phyloP scores from a whole-genome alignment of 371 early-diverging fungal species.

The Rhizomucor pusillus region DNA sequence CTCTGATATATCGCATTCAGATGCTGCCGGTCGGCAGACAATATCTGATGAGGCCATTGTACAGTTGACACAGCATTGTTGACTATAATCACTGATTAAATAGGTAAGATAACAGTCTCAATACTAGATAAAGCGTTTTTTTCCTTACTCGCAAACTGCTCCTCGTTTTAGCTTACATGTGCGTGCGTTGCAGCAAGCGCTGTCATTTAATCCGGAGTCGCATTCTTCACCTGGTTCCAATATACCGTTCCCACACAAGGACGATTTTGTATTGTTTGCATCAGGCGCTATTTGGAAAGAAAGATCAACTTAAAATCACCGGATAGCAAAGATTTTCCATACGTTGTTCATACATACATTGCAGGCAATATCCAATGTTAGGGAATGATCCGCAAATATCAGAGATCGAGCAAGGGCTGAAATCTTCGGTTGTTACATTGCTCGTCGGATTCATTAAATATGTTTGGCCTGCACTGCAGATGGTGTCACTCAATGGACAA shows the following conservation, averaged over 20 bases:
- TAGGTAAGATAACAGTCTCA: neutral
- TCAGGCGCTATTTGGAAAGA: constrained; percentile 35
- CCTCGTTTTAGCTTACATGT: constrained; percentile 80
- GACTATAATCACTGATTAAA: constrained; percentile 69
- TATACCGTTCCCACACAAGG: constrained; percentile 95
- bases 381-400: constrained; percentile 68
- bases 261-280: constrained; percentile 26
- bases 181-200: constrained; percentile 77
- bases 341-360: constrained; percentile 51
- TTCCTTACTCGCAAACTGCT: constrained; percentile 73
- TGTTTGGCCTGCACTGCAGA: constrained; percentile 77
- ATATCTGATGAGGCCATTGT: constrained; percentile 57
- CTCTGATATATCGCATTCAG: constrained; percentile 84
- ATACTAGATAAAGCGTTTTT: too few species aligned
- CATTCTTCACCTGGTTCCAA: constrained; percentile 90
- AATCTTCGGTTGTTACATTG: constrained; percentile 66
- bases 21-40: constrained; percentile 76
- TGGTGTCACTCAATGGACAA: constrained; percentile 67
- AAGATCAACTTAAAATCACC: neutral
- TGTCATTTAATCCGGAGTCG: constrained; percentile 82
- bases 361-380: constrained; percentile 57
- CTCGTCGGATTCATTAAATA: constrained; percentile 90
- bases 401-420: constrained; percentile 80
- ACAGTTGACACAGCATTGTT: constrained; percentile 83
- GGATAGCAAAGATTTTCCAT: too few species aligned